These are phyloP conservation scores for Eucalyptus marginata DNA, from an alignment of 345 rosid genomes.

Conservation along the genomic window DNA sequence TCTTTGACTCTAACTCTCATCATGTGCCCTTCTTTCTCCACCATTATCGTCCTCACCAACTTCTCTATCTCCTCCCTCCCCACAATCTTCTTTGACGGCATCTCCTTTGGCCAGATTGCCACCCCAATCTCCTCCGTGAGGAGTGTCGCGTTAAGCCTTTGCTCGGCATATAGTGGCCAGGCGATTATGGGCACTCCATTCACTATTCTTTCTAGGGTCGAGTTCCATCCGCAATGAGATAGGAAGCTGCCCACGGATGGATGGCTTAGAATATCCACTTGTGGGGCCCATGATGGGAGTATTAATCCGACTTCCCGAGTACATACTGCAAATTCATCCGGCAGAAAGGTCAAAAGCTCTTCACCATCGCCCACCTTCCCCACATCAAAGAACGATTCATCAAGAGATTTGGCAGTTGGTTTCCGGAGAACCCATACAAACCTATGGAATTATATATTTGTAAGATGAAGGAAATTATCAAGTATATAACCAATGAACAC, in stretches of 20 bases:
- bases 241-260: conserved; percentile 47
- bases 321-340: conserved; percentile 37
- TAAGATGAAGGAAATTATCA: neutral
- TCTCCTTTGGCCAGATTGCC: conserved; percentile 15
- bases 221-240: conserved; percentile 77
- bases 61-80: conserved; percentile 28
- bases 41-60: conserved; percentile 32
- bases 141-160: conserved; percentile 35
- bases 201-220: conserved; percentile 36
- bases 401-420: conserved; percentile 1
- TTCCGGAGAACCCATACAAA: conserved; percentile 58
- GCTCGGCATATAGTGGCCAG: conserved; percentile 56
- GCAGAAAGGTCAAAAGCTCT: neutral
- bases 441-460: neutral
- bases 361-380: neutral
- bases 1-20: conserved; percentile 29
- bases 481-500: neutral
- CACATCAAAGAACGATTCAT: conserved; percentile 4
- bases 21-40: conserved; percentile 15
- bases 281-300: conserved; percentile 55
- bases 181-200: conserved; percentile 45
- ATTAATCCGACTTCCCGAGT: conserved; percentile 22
- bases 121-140: conserved; percentile 34
- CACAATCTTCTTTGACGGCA: conserved; percentile 1
- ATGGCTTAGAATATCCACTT: conserved; percentile 34